These are phyloP conservation scores for Malassezia globosa DNA, from an alignment of 1,284 basidiomycete genomes.

Conservation along the genomic window DNA sequence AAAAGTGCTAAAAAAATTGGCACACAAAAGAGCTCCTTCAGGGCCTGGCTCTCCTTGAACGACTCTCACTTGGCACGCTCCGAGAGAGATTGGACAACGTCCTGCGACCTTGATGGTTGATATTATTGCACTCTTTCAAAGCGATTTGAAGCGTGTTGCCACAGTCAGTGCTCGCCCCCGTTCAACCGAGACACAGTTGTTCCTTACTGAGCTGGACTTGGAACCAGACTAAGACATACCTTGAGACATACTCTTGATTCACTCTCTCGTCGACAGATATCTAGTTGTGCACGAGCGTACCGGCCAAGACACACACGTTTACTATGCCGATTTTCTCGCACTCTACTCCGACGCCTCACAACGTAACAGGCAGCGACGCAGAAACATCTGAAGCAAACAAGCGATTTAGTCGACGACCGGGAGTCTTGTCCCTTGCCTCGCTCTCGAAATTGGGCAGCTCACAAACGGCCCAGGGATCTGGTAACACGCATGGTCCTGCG, in stretches of 20 bases:
- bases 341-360: not conserved
- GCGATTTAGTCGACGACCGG: slow-evolving; percentile 4
- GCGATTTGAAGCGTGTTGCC: not conserved
- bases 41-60: too few relatives aligned
- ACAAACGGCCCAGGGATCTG: too few relatives aligned
- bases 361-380: not conserved
- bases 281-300: too few relatives aligned
- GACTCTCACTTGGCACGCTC: too few relatives aligned
- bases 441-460: too few relatives aligned
- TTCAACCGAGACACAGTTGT: not conserved
- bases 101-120: slow-evolving; percentile 4
- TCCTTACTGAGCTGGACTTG: slow-evolving; percentile 4
- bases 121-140: not conserved
- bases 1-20: too few relatives aligned
- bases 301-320: too few relatives aligned
- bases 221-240: slow-evolving; percentile 7
- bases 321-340: slow-evolving; percentile 1
- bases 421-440: slow-evolving; percentile 7
- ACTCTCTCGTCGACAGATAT: not conserved
- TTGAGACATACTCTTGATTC: not conserved
- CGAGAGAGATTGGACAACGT: too few relatives aligned
- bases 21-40: too few relatives aligned
- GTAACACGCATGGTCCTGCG: too few relatives aligned
- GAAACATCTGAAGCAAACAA: not conserved
- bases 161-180: not conserved